Evolutionary conservation across 306 rosid species (phyloP).

Genomic region (Casuarina cunninghamiana): DNA sequence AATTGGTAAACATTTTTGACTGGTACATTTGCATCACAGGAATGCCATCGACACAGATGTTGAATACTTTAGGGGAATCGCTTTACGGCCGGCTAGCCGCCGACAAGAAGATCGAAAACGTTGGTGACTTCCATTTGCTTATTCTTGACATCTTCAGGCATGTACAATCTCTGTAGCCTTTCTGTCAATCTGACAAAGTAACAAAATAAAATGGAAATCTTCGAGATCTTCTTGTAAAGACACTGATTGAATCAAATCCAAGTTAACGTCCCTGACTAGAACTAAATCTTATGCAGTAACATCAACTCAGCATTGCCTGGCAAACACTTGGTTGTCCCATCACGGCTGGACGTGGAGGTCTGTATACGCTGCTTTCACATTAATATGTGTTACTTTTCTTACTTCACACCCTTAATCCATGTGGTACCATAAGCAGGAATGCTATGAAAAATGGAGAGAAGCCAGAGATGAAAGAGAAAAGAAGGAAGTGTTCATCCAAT

Average conservation of each 20-base stretch:
- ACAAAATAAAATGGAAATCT: no score
- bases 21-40: conserved; percentile 36
- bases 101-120: conserved; percentile 11
- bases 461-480: background rate
- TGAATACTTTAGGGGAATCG: conserved; percentile 21
- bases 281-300: conserved; percentile 31
- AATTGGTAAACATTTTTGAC: background rate
- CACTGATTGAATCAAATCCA: background rate
- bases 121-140: conserved; percentile 42
- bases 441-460: conserved; percentile 9
- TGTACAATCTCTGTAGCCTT: conserved; percentile 14
- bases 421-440: conserved; percentile 28
- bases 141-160: conserved; percentile 66
- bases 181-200: background rate
- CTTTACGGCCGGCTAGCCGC: conserved; percentile 37
- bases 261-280: background rate
- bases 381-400: background rate
- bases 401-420: background rate
- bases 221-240: no score
- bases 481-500: background rate
- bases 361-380: conserved; percentile 9
- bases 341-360: conserved; percentile 39
- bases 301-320: conserved; percentile 63
- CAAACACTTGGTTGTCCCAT: conserved; percentile 56
- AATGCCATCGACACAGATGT: conserved; percentile 26